phyloP scores from a whole-genome alignment of 192 early-diverging fungal species.

The Umbelopsis sp. region DNA sequence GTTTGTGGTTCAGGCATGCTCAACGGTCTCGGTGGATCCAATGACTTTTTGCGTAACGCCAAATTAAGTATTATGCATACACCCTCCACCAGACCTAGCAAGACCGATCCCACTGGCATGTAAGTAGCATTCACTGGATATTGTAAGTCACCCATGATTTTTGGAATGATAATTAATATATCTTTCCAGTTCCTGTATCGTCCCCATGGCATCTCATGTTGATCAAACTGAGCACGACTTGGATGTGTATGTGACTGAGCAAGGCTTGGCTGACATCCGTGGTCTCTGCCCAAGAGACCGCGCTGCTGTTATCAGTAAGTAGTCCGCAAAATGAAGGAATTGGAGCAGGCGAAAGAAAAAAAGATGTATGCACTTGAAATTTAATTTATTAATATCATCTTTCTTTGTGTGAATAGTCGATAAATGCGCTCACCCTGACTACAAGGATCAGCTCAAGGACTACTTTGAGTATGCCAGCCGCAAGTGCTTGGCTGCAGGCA shows the following conservation, averaged over 20 bases:
- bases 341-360: too few species aligned
- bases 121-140: neutral
- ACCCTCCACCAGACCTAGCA: slow-evolving; percentile 43
- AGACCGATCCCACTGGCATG: slow-evolving; percentile 41
- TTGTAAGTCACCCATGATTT: neutral
- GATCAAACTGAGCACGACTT: slow-evolving; percentile 50
- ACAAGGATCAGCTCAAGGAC: slow-evolving; percentile 39
- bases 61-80: slow-evolving; percentile 49
- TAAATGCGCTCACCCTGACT: slow-evolving; percentile 48
- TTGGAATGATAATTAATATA: neutral
- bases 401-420: slow-evolving; percentile 21
- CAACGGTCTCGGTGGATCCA: slow-evolving; percentile 46
- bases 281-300: slow-evolving; percentile 44
- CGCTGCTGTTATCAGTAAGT: slow-evolving; percentile 39
- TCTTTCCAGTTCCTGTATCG: slow-evolving; percentile 34
- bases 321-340: neutral
- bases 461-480: slow-evolving; percentile 44
- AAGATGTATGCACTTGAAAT: neutral
- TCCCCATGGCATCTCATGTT: slow-evolving; percentile 44
- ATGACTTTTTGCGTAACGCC: slow-evolving; percentile 45
- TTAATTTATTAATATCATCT: neutral
- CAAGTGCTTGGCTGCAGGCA: slow-evolving; percentile 39
- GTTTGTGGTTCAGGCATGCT: slow-evolving; percentile 46
- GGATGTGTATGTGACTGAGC: slow-evolving; percentile 47
- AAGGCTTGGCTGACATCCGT: slow-evolving; percentile 47